These are phyloP conservation scores for Daldinia vernicosa DNA, from an alignment of 495 filamentous ascomycete genomes.

Conservation along the genomic window DNA sequence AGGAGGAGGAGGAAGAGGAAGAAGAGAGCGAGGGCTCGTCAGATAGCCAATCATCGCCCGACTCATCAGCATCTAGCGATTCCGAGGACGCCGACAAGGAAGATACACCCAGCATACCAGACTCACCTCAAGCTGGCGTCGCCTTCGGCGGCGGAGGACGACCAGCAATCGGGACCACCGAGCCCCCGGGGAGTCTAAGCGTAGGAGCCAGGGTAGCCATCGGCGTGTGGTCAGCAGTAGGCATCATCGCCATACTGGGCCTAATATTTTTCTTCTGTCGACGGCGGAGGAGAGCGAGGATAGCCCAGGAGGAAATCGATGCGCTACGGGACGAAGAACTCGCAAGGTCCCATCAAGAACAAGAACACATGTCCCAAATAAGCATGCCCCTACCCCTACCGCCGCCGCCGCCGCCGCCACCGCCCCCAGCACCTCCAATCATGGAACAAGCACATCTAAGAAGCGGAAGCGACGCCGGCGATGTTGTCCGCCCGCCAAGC, in stretches of 20 bases:
- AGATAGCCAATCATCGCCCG: slow-evolving; percentile 6
- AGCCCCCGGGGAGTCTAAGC: slow-evolving; percentile 23
- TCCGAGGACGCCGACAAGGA: slow-evolving; percentile 12
- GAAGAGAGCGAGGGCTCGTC: neutral
- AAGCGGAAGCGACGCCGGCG: neutral
- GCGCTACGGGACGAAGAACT: slow-evolving; percentile 35
- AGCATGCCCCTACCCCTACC: slow-evolving; percentile 7
- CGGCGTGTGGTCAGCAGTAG: slow-evolving; percentile 36
- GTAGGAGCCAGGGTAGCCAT: slow-evolving; percentile 32
- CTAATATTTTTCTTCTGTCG: slow-evolving; percentile 32
- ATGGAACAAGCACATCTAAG: slow-evolving; percentile 25
- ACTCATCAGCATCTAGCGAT: slow-evolving; percentile 8
- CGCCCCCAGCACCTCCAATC: neutral
- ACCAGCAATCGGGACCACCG: slow-evolving; percentile 27
- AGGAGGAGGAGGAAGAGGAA: slow-evolving; percentile 8
- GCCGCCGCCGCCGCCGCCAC: neutral
- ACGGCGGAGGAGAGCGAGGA: slow-evolving; percentile 16
- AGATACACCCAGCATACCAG: neutral
- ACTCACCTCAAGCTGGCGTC: slow-evolving; percentile 25
- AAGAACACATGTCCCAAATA: slow-evolving; percentile 18
- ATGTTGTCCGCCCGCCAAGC: slow-evolving; percentile 22
- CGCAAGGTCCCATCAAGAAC: slow-evolving; percentile 11
- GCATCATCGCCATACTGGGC: slow-evolving; percentile 13
- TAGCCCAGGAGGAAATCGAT: slow-evolving; percentile 26
- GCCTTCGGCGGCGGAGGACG: slow-evolving; percentile 17